A percentile compares a stretch with the other conserved stretches of the same genome.
These are phyloP conservation scores for Kodamaea fungicola DNA, from an alignment of 1,139 yeast genomes.

Conservation along the genomic window DNA sequence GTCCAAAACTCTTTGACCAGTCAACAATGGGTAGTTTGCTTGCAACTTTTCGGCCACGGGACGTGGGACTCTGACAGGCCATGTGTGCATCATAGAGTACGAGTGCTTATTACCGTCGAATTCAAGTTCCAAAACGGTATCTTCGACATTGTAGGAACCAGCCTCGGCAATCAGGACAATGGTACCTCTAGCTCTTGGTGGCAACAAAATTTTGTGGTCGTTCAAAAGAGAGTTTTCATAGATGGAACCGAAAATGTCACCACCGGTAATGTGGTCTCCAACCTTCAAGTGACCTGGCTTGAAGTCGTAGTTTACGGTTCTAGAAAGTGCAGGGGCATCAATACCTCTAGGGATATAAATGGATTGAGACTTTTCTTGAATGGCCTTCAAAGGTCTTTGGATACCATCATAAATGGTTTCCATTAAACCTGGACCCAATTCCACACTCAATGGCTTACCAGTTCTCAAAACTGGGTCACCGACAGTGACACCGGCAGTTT, in stretches of 20 bases:
- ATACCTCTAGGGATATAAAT: conserved; percentile 98
- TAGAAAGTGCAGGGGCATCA: conserved; percentile 88
- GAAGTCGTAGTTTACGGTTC: conserved; percentile 81
- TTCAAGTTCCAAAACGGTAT: conserved; percentile 86
- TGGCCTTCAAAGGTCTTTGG: conserved; percentile 95
- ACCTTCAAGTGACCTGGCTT: conserved; percentile 75
- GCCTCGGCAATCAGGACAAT: conserved; percentile 83
- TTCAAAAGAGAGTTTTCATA: conserved; percentile 89
- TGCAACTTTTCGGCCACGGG: conserved; percentile 92
- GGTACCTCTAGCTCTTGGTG: conserved; percentile 99
- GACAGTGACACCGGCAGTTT: conserved; percentile 97
- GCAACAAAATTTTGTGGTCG: conserved; percentile 90
- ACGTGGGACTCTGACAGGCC: conserved; percentile 99
- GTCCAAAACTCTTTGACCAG: conserved; percentile 98
- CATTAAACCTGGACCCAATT: conserved; percentile 98
- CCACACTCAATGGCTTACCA: conserved; percentile 96
- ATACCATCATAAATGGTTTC: conserved; percentile 99
- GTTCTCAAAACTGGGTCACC: conserved; percentile 98
- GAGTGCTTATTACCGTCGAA: conserved; percentile 80
- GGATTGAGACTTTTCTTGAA: conserved; percentile 79
- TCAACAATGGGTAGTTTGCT: conserved; percentile 91
- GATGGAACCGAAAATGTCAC: conserved; percentile 92
- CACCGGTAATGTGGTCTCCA: conserved; percentile 98
- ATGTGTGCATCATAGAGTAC: conserved; percentile 94
- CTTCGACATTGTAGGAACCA: conserved; percentile 89